Percentiles rank a stretch among this genome's conserved stretches.
Conservation (phyloP, 2,329 filamentous ascomycete genomes). For the Exophiala sp. region DNA sequence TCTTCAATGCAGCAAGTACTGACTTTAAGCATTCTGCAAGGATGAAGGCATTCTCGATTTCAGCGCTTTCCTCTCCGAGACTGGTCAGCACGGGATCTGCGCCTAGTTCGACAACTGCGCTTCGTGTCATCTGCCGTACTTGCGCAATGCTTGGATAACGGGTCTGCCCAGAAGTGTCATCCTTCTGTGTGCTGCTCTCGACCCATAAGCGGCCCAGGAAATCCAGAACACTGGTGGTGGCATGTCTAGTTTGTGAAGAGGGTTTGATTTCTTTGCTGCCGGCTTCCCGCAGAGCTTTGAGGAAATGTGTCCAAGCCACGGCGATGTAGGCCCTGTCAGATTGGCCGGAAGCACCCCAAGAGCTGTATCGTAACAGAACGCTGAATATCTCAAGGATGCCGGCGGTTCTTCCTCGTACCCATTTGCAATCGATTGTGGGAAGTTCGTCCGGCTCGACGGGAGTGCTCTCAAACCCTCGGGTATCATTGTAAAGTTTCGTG, state of each 20-base stretch:
- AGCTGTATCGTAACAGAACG: slow-evolving; percentile 48
- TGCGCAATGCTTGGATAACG: slow-evolving; percentile 49
- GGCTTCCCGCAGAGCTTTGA: slow-evolving; percentile 57
- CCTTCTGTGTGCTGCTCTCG: slow-evolving; percentile 42
- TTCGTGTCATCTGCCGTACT: slow-evolving; percentile 50
- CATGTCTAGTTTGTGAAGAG: slow-evolving; percentile 75
- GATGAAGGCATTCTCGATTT: background rate
- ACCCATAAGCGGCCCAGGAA: slow-evolving; percentile 69
- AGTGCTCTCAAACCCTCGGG: slow-evolving; percentile 61
- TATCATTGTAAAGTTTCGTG: slow-evolving; percentile 67
- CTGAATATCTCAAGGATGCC: slow-evolving; percentile 63
- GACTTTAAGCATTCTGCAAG: slow-evolving; percentile 5
- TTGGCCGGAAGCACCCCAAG: slow-evolving; percentile 39
- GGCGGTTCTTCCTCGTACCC: slow-evolving; percentile 70
- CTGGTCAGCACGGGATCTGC: slow-evolving; percentile 45
- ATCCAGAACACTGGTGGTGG: slow-evolving; percentile 68
- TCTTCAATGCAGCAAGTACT: background rate
- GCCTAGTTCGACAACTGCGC: slow-evolving; percentile 46
- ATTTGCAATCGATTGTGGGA: slow-evolving; percentile 78
- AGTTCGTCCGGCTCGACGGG: slow-evolving; percentile 68
- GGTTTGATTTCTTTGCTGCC: slow-evolving; percentile 85
- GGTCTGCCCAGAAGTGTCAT: slow-evolving; percentile 26
- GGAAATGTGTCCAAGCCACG: slow-evolving; percentile 60
- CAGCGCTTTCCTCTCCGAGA: slow-evolving; percentile 3
- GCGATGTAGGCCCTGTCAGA: slow-evolving; percentile 49